Conservation (phyloP, 2,329 filamentous ascomycete genomes). For the Dactylella cylindrospora region DNA sequence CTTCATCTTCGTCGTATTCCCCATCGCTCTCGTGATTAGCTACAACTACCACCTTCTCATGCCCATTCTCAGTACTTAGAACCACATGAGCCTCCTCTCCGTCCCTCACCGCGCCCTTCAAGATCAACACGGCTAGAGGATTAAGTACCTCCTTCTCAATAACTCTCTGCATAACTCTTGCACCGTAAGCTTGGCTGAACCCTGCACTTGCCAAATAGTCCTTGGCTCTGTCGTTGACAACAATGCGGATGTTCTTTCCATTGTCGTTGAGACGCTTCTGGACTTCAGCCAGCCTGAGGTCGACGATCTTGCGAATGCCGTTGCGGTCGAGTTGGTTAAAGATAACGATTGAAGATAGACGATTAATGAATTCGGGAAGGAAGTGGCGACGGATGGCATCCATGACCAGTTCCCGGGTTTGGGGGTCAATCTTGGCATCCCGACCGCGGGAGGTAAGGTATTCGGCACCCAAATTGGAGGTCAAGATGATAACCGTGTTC, state of each 20-base stretch:
- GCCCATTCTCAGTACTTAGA: conserved; percentile 60
- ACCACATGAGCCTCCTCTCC: conserved; percentile 80
- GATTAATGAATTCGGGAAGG: conserved; percentile 96
- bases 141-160: conserved; percentile 99
- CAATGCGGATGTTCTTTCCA: conserved; percentile 78
- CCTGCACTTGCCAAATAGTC: conserved; percentile 89
- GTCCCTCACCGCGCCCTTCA: conserved; percentile 80
- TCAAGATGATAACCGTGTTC: conserved; percentile 99
- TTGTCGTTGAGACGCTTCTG: conserved; percentile 88
- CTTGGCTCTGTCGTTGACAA: conserved; percentile 80
- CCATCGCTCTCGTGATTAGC: conserved; percentile 76
- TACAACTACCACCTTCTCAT: conserved; percentile 74
- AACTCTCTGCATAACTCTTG: conserved; percentile 79
- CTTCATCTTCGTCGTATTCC: conserved; percentile 64
- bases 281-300: conserved; percentile 82
- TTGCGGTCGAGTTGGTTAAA: conserved; percentile 90
- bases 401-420: conserved; percentile 87
- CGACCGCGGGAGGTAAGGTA: conserved; percentile 64
- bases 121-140: conserved; percentile 83
- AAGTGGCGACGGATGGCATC: conserved; percentile 90
- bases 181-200: conserved; percentile 94
- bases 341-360: conserved; percentile 93
- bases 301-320: conserved; percentile 95
- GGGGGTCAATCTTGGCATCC: conserved; percentile 81
- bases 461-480: conserved; percentile 93